phyloP scores from a whole-genome alignment of 2,329 filamentous ascomycete genomes.

The Fusarium hostae region DNA sequence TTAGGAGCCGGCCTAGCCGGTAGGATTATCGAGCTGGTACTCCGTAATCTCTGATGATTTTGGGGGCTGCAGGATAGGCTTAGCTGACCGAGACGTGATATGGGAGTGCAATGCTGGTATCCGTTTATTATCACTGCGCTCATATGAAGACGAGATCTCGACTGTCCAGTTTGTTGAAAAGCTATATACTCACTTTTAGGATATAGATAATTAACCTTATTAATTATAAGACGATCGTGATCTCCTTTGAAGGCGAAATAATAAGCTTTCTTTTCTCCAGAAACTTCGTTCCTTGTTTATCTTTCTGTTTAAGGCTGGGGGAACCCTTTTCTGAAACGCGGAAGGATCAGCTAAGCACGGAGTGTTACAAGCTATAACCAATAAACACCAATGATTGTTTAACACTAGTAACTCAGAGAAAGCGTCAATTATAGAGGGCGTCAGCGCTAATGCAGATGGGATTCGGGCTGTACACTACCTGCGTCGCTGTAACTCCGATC shows the following conservation, averaged over 20 bases:
- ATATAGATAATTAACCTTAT: neutral
- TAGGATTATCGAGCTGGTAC: neutral
- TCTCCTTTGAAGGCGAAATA: neutral
- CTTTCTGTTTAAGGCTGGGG: neutral
- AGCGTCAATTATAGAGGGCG: neutral
- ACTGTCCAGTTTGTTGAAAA: neutral
- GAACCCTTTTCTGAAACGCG: neutral
- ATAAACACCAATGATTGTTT: neutral
- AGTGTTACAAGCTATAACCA: neutral
- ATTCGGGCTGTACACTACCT: neutral
- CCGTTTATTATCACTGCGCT: neutral
- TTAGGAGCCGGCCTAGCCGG: neutral
- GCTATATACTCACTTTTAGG: neutral
- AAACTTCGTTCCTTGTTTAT: neutral
- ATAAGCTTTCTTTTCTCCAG: neutral
- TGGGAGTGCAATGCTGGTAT: neutral
- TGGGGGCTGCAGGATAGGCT: neutral
- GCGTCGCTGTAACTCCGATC: neutral
- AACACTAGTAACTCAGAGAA: neutral
- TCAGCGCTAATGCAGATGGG: neutral
- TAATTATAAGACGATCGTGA: accelerated
- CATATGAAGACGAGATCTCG: neutral
- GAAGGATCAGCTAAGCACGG: neutral
- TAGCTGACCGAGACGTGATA: neutral
- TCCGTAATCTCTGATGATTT: neutral